Base-by-base conservation (phyloP, 2,329 filamentous ascomycete genomes). In the Calycina herbarum region DNA sequence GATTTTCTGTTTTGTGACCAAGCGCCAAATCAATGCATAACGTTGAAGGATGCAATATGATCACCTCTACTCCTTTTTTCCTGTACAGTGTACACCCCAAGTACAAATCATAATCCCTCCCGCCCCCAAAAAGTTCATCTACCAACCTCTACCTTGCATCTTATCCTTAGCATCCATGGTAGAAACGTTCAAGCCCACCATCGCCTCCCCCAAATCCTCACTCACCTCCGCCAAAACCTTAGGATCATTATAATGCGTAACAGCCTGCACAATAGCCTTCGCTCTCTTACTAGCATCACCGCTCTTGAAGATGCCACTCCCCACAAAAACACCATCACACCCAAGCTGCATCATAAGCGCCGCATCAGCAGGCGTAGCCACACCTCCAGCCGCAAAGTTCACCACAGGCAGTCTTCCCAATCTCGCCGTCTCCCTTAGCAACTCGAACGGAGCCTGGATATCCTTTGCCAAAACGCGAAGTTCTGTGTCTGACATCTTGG, bases 261-360 rank as follows among this genome's bases (percentile, higher is more conserved):
- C 93, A 31, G 95, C 95, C 76, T 94, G 90, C 62, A 99, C 95
- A 74, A 99, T 98, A 45, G 95, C 95, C 82, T 89, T 92, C 15
- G 95, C 95, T 67, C 95, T 84, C 87, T 94, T 92, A 57, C 89
- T 88, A 27, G 95, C 91, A 79, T 98, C 90, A 20, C 94, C 94
- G 5, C 88, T 92, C 87, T 98, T 98, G 87, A 99, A 99, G 79
- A 98, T 98, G 33, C 95, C 95, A 65, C 89, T 93, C 33, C 95
- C 95, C 42, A 99, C 95, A 77, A 99, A 99, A 42, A 99, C 95
- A 66, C 95, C 95, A 76, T 99, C 95, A 76, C 95, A 98, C 67
- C 95, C 95, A 70, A 99, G 83, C 84, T 98, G 94, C 95, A 99
- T 99, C 94, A 99, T 92, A 81, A 99, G 83, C 1, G 95, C 95